Base-by-base conservation (phyloP, 108 stramenopile species). In the Skeletonema tropicum region DNA sequence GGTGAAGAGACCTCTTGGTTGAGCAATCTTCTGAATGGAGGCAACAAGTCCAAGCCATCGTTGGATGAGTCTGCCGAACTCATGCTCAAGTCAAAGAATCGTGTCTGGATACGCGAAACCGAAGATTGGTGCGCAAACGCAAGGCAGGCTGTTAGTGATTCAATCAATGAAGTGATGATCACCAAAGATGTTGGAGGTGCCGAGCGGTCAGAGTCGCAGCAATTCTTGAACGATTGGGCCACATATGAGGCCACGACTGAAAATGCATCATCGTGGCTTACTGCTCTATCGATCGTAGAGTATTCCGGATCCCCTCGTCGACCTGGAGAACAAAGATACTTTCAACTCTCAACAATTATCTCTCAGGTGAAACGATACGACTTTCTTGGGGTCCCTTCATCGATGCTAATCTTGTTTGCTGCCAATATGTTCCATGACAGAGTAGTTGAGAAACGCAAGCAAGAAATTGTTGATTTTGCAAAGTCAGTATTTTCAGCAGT, bases 311-410 rank as follows among this genome's bases (percentile, higher is more conserved):
- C 73, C 38, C 49, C 69, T 26, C 68, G 78, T 60, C 58, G 78
- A 29, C 63, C 73, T 26, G 75, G 83, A 5, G 83, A 84, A 46
- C 57, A 76, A 55, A 42, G 57, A 33, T 57, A 67, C 39, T 81
- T 80, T 19, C 79, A 71, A 55, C 12, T 76, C 9, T 75, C 83
- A 3, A 68, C 52, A 36, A 12, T 84, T 1, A 64, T 59, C 21
- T 25, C 15, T n/a, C 60, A 45, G 48, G 19, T 74, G n/a, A 79
- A 71, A 48, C 83, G 75, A 61, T 83, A 86, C 60, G 87, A 94
- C 76, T 65, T 91, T 39, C 55, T 90, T 21, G 89, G 89, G 15
- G 82, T 94, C 49, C 90, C 90, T 30, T 91, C 89, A 3, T 83
- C 90, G 3, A 68, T 85, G 17, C 38, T 84, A 9, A 38, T 83